These are phyloP conservation scores for Aspergillus sp. DNA, from an alignment of 2,329 filamentous ascomycete species.

Conservation along the genomic window DNA sequence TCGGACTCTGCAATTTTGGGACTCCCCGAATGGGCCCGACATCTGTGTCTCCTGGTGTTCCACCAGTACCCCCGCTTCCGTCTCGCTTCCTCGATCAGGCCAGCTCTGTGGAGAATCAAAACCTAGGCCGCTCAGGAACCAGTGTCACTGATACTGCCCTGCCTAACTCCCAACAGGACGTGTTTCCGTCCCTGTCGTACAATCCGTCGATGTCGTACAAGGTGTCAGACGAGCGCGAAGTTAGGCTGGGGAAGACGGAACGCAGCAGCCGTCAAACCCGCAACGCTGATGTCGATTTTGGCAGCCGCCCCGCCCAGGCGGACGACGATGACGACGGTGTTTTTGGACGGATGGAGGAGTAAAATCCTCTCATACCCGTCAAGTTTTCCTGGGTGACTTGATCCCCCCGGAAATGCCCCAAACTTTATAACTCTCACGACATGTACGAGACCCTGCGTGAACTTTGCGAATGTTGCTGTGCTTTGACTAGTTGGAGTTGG, in stretches of 20 bases:
- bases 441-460: constrained; percentile 42
- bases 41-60: constrained; percentile 68
- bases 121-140: constrained; percentile 48
- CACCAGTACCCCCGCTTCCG: constrained; percentile 84
- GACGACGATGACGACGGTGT: constrained; percentile 94
- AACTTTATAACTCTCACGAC: constrained; percentile 29
- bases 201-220: constrained; percentile 49
- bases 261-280: constrained; percentile 34
- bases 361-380: constrained; percentile 28
- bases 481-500: constrained; percentile 26
- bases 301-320: constrained; percentile 55
- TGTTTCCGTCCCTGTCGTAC: constrained; percentile 44
- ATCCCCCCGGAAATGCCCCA: constrained; percentile 13
- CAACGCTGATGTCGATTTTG: constrained; percentile 38
- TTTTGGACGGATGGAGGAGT: constrained; percentile 96
- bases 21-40: constrained; percentile 69
- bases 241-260: constrained; percentile 67
- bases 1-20: constrained; percentile 84
- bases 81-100: constrained; percentile 69
- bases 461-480: constrained; percentile 27
- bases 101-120: constrained; percentile 58
- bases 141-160: constrained; percentile 30
- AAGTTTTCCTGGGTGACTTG: background rate
- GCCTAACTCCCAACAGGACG: constrained; percentile 37
- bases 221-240: constrained; percentile 56